Evolutionary conservation across 1,139 yeast genomes (phyloP), one percentile per base, ranked within the genome.

Genomic region (Sugiyamaella pinicola): DNA sequence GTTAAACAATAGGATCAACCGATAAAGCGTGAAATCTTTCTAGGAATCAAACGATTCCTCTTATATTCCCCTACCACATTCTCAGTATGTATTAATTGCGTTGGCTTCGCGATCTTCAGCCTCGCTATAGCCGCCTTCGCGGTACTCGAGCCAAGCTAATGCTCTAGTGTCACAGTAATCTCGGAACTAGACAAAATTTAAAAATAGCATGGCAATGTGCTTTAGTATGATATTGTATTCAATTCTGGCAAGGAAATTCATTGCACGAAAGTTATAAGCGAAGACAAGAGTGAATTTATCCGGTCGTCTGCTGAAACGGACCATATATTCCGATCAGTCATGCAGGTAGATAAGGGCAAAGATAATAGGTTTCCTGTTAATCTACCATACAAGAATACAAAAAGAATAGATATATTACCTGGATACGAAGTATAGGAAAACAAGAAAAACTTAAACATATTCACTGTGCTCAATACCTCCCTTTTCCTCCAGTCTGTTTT

Each of bases 401-500:
- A 6, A 6, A 24, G 19, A 37, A 19, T 37, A 37, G 12, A 37
- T 37, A 18, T 15, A 34, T 9, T 37, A 18, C 18, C 44, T 26
- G 21, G 26, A 12, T 31, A n/a, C 35, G 10, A 40, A 40, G 18
- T 39, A 39, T 24, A 29, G 5, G 4, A 10, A 7, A 29, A n/a
- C 5, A 24, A 26, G 19, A 15, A 26, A 24, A 28, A 29, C 4
- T 24, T 43, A 43, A 21, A 43, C 47, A 31, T 26, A 29, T 29
- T 51, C 54, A 17, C 18, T 12, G 31, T 51, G 54, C 37, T 51
- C 54, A 34, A 47, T 42, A 37, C 45, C 44, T 12, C 43, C 51
- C 48, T 51, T 51, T 33, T 49, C 55, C n/a, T 52, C 47, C 46
- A 52, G 15, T 34, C 44, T 46, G 24, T 38, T 18, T 22, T 52